Percentiles rank a stretch among this genome's conserved stretches.
Conservation (phyloP, 2,329 filamentous ascomycete genomes). For the Emergomyces pasteurianus region DNA sequence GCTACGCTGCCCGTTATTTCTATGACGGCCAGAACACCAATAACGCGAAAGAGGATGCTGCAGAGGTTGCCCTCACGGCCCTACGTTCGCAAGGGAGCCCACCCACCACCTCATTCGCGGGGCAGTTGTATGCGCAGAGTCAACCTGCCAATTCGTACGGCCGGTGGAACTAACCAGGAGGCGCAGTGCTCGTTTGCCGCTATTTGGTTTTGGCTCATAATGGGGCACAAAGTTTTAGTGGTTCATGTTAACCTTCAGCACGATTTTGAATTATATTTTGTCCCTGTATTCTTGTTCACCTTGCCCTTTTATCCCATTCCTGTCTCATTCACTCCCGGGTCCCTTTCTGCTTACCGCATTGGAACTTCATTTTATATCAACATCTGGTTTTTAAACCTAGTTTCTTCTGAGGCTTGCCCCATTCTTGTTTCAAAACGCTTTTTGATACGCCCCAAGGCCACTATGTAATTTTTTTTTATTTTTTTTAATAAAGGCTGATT, state of each 20-base stretch:
- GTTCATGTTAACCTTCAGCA: neutral
- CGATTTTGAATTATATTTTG: neutral
- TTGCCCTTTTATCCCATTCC: neutral
- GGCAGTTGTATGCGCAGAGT: neutral
- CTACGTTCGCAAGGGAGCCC: slow-evolving; percentile 9
- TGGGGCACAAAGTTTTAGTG: neutral
- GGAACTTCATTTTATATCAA: neutral
- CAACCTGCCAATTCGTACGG: neutral
- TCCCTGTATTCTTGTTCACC: neutral
- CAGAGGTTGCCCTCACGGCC: slow-evolving; percentile 53
- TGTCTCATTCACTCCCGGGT: neutral
- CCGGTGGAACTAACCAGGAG: neutral
- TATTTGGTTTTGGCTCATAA: neutral
- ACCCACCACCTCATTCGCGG: neutral
- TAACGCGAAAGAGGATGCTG: slow-evolving; percentile 85
- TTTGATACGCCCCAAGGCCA: neutral
- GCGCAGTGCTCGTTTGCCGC: neutral
- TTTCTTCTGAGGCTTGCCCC: neutral
- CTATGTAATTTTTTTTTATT: neutral
- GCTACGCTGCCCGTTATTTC: slow-evolving; percentile 68
- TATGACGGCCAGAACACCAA: slow-evolving; percentile 81
- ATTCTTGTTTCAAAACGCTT: neutral
- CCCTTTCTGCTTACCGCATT: neutral
- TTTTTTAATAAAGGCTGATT: neutral
- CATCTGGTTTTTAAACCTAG: neutral